Base-by-base conservation (phyloP, 1,284 basidiomycete species). In the Ustilago cynodontis region DNA sequence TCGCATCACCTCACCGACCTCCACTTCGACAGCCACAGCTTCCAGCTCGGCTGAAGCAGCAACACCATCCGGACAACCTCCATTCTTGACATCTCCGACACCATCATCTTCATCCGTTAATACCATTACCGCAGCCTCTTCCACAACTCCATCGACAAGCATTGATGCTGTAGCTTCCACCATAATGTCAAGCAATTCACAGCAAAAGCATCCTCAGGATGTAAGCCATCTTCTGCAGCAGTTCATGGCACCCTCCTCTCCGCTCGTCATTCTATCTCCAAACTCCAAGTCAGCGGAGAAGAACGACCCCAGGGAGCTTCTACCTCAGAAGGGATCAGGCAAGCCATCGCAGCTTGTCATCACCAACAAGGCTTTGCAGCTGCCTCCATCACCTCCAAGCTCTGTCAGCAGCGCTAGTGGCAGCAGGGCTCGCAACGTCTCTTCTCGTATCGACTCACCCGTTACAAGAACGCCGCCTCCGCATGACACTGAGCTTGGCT, bases 351-450 rank as follows among this genome's bases (percentile, higher is more conserved):
- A 49, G 47, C 54, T 49, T 24, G 57, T 24, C 20, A 10, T 63
- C 10, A 59, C 59, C 26, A 66, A 62, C 60, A 72, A 72, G 10
- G 64, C 56, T 6, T 52, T 72, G 9, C 70, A 72, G 49, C 60
- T 67, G 50, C 70, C 70, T 6, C 70, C 70, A 24, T 72, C 70
- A 0, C 70, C 70, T 20, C 70, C 70, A 8, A 72, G 70, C 53
- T 72, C 70, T 3, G 70, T 66, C 8, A 72, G 70, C 63, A 72
- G 70, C 26, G 60, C 57, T 18, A 39, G 59, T 0, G 64, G 59
- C 41, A 33, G n/a, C 33, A 60, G 55, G 31, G 52, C 45, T 20
- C 45, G 52, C 16, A 57, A 64, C 13, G n/a, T 56, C 6, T 60
- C 67, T 3, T 63, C 66, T 8, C 60, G 51, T 26, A 28, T 39